phyloP scores from a whole-genome alignment of 495 filamentous ascomycete genomes.

The Lasiosphaeriaceae sp. region DNA sequence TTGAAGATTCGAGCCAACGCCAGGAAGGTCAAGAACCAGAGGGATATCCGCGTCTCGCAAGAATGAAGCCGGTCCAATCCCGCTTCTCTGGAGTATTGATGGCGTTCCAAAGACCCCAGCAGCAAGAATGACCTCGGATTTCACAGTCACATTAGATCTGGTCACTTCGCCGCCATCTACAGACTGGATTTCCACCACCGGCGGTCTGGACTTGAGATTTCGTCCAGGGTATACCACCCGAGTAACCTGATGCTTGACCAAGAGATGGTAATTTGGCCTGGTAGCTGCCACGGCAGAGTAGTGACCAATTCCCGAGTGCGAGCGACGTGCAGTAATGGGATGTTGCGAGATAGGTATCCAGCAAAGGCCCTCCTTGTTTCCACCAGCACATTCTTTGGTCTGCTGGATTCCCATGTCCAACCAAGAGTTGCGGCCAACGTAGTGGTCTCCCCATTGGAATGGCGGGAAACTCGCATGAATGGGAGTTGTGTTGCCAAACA shows the following conservation, averaged over 20 bases:
- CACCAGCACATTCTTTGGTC: conserved; percentile 15
- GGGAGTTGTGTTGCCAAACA: neutral
- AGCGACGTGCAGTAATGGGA: conserved; percentile 29
- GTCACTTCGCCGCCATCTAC: neutral
- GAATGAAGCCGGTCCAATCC: conserved; percentile 5
- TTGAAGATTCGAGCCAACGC: conserved; percentile 11
- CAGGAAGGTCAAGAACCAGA: conserved; percentile 9
- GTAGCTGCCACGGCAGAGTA: conserved; percentile 24
- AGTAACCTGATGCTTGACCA: conserved; percentile 24
- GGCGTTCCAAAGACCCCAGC: conserved; percentile 10
- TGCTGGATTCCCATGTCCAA: conserved; percentile 14
- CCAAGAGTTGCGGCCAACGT: conserved; percentile 10
- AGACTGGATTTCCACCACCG: conserved; percentile 15
- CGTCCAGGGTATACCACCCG: conserved; percentile 12
- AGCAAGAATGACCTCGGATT: conserved; percentile 15
- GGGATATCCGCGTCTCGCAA: conserved; percentile 1
- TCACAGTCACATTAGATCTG: conserved; percentile 9
- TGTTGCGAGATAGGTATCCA: conserved; percentile 23
- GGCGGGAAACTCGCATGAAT: conserved; percentile 14
- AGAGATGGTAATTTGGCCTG: conserved; percentile 32
- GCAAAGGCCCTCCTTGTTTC: conserved; percentile 23
- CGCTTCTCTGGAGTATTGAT: conserved; percentile 12
- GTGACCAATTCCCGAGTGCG: conserved; percentile 34
- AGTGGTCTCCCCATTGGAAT: conserved; percentile 20
- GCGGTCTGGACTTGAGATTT: conserved; percentile 6